Evolutionary conservation across 192 early-diverging fungal species (phyloP), one percentile per base, ranked within the genome.

Genomic region (Oehlia diaphana): DNA sequence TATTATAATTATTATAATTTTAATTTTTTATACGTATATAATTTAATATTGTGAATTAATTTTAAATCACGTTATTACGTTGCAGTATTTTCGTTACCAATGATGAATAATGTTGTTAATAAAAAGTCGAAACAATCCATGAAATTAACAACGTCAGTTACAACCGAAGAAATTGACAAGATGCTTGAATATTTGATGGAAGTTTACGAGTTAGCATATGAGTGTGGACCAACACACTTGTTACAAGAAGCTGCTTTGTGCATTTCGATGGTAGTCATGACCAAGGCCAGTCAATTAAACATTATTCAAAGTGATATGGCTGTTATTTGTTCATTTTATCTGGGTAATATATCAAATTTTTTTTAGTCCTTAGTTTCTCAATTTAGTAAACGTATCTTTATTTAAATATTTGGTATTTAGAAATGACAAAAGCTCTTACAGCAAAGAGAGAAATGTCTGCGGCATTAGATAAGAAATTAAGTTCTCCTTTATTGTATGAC

Each of bases 341-440:
- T 92, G 23, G 89, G 89, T 90, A 79, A 31, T 53, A 16, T 16
- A 70, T 68, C 9, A 19, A 9, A 35, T 12, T 64, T 26, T 62
- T 12, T 63, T 64, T 76, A 4, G 9, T 19, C 13, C 61, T 21
- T 37, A 21, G 1, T 26, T 13, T 16, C 5, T 9, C 3, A 35
- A 58, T 61, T 61, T 74, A 39, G 49, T 71, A 72, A 39, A 44
- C 37, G 19, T 72, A 37, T 58, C 31, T 49, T 26, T 28, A 37
- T 35, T 16, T 35, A 35, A 76, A 39, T 76, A 9, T 62, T 47
- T 13, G 4, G 19, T 66, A 76, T 35, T 35, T 83, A 82, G 92
- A 94, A 67, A 88, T 90, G 85, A 80, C 88, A 2, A 92, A 92
- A 35, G 89, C 87, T 1, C 65, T 93, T 47, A 88, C 90, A 4